Base-by-base conservation (phyloP, 495 filamentous ascomycete genomes). In the Tuber brumale region DNA sequence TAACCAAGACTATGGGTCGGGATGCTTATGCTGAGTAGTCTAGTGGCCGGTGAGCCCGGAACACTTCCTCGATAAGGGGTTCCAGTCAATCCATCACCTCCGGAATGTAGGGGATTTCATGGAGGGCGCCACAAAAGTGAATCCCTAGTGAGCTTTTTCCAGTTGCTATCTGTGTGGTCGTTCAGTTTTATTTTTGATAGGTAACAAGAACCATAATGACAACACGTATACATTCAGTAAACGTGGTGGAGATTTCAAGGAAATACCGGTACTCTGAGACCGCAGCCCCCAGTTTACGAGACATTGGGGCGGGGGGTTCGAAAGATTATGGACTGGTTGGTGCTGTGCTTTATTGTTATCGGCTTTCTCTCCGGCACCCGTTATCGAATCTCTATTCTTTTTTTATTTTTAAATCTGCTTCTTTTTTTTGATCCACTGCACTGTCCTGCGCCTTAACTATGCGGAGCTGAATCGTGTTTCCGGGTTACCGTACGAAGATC, bases 211-310 rank as follows among this genome's bases (percentile, higher is more conserved):
- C 12, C 27, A 35, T 31, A 66, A 35, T 66, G 57, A 27, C 57
- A 66, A 35, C 57, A 66, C 57, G 51, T 61, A 66, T 66, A 35
- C 57, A 35, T 31, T 66, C 27, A 66, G 31, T 66, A 66, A 35
- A 66, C 57, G 57, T 66, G 57, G 57, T 66, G 57, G 57, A 66
- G 31, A 66, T 66, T 66, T 66, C 27, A 18, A 66, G 57, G 57
- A 66, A 66, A 66, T 66, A 18, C 27, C 4, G 18, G 18, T 66
- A 66, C 57, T 66, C 57, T 66, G 57, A 31, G 57, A 66, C 57
- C 57, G 6, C 12, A 66, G 4, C 27, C 27, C 57, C 57, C 27
- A 12, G 57, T 66, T 18, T 66, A 35, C 57, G 31, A 35, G 57
- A 35, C 57, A 18, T 5, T 66, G 57, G 14, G n/a, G n/a, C n/a